These are phyloP conservation scores for Boletus tomentosulus DNA, from an alignment of 768 basidiomycete genomes.

Conservation along the genomic window DNA sequence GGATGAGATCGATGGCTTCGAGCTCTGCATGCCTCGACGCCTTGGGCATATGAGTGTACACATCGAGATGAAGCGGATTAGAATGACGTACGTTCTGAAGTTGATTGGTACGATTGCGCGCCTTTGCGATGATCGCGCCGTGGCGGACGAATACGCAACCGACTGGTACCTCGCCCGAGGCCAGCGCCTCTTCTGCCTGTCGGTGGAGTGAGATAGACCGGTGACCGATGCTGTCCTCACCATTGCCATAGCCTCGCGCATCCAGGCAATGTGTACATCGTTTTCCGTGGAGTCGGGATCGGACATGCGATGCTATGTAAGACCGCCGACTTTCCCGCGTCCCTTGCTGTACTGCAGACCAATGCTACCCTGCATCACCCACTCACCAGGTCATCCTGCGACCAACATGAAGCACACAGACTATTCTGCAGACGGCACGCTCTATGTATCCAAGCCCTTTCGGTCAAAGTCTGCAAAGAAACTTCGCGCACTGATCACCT, in stretches of 20 bases:
- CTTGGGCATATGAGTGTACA: conserved; percentile 36
- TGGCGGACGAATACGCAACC: conserved; percentile 92
- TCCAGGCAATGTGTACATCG: conserved; percentile 53
- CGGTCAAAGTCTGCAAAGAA: conserved; percentile 72
- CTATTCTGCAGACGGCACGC: conserved; percentile 56
- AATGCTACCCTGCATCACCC: conserved; percentile 8
- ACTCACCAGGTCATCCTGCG: background rate
- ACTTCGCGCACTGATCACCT: conserved; percentile 78
- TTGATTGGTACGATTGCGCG: conserved; percentile 92
- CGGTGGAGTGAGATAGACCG: background rate
- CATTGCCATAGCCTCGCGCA: conserved; percentile 82
- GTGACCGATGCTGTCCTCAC: conserved; percentile 34
- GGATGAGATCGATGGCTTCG: conserved; percentile 89
- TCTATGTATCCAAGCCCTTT: conserved; percentile 74
- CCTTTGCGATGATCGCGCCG: conserved; percentile 72
- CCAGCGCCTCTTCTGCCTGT: conserved; percentile 83
- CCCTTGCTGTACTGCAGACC: too few relatives aligned
- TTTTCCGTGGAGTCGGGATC: conserved; percentile 6
- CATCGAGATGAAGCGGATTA: background rate
- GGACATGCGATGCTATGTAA: background rate
- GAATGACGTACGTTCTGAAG: conserved; percentile 69
- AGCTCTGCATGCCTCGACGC: conserved; percentile 97
- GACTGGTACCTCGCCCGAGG: conserved; percentile 87
- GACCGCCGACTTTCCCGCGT: background rate
- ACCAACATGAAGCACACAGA: conserved; percentile 15